Evolutionary conservation across 805 yeast genomes (phyloP).

Genomic region (Monosporozyma solicola): DNA sequence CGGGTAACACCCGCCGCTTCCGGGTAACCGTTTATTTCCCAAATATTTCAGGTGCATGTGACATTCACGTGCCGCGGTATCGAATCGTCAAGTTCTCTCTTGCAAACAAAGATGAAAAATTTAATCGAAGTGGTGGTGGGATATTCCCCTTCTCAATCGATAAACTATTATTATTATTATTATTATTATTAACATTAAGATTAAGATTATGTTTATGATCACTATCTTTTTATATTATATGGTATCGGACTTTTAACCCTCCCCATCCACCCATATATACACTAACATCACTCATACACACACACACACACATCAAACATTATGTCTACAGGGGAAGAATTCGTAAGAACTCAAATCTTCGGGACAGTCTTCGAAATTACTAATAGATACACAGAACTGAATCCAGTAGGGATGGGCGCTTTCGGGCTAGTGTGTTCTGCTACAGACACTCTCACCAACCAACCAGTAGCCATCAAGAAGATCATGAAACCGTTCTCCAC

Average conservation of each 20-base stretch:
- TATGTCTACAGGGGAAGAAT: slow-evolving; percentile 34
- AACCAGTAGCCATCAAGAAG: slow-evolving; percentile 93
- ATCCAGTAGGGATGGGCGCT: slow-evolving; percentile 99
- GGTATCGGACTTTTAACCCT: not conserved
- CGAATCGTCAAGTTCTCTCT: no score
- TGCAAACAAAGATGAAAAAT: no score
- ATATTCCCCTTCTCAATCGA: no score
- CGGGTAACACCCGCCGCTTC: no score
- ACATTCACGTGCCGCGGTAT: no score
- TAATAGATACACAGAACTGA: slow-evolving; percentile 77
- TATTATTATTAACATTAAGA: no score
- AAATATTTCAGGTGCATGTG: no score
- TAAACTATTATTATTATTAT: no score
- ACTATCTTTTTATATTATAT: no score
- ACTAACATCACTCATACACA: not conserved
- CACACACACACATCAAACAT: not conserved
- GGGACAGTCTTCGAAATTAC: slow-evolving; percentile 95
- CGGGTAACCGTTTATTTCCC: not conserved
- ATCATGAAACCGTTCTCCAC: slow-evolving; percentile 97
- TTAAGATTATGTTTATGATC: no score
- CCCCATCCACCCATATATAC: not conserved
- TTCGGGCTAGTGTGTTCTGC: slow-evolving; percentile 98
- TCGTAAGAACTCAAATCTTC: slow-evolving; percentile 74
- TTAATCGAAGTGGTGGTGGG: no score
- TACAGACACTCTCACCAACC: slow-evolving; percentile 78